Conservation (phyloP, 75 land plant genomes). For the Pinus albicaulis region DNA sequence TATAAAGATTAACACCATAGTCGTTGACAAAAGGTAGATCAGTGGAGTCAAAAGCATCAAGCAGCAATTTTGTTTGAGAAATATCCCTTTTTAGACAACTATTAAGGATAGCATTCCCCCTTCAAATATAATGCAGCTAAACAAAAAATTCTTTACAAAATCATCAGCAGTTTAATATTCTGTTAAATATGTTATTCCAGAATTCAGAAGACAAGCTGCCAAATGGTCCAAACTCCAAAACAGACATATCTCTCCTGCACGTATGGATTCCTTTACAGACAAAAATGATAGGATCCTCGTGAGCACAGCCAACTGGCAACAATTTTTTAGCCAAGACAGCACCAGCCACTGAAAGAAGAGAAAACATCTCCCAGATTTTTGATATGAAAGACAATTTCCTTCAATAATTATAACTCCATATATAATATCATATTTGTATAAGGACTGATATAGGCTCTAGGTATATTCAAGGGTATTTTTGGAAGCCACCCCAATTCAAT, state of each 20-base stretch:
- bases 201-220: no score
- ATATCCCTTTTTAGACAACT: neutral
- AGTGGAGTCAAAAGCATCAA: neutral
- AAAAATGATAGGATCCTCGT: neutral
- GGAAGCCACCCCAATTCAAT: no score
- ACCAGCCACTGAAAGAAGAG: neutral
- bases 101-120: neutral
- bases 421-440: no score
- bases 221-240: no score
- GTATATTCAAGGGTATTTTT: no score
- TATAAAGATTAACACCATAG: neutral
- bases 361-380: neutral
- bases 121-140: neutral
- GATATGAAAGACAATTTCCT: neutral
- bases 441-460: no score
- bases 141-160: neutral
- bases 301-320: neutral
- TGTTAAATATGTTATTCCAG: neutral
- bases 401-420: neutral
- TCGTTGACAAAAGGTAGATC: neutral
- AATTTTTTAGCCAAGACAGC: neutral
- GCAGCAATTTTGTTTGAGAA: neutral
- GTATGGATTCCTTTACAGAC: no score
- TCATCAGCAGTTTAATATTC: neutral
- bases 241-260: no score